phyloP scores from a whole-genome alignment of 2,329 filamentous ascomycete genomes.

The Phaeosphaeriaceae sp. region DNA sequence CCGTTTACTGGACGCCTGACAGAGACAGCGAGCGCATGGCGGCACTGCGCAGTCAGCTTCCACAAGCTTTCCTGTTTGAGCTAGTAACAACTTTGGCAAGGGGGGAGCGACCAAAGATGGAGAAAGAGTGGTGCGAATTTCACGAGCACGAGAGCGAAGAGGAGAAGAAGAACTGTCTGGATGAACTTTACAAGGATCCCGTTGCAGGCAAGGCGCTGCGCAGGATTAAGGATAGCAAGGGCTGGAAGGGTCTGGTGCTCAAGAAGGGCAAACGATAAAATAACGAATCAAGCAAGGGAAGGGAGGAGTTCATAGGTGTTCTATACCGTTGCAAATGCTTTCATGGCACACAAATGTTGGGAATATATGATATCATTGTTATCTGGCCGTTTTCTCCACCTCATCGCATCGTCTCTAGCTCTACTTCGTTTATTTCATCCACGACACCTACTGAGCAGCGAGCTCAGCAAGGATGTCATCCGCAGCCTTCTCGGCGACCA shows the following conservation, averaged over 20 bases:
- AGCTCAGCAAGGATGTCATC: slow-evolving; percentile 58
- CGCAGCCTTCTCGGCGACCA: slow-evolving; percentile 68
- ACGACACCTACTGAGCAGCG: not conserved
- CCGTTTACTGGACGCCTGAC: slow-evolving; percentile 46
- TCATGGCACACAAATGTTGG: not conserved
- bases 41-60: slow-evolving; percentile 40
- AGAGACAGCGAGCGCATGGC: slow-evolving; percentile 40
- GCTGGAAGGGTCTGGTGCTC: slow-evolving; percentile 45
- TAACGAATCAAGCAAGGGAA: not conserved
- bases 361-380: not conserved
- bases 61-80: slow-evolving; percentile 44
- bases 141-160: slow-evolving; percentile 45
- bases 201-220: slow-evolving; percentile 39
- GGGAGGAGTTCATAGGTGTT: slow-evolving; percentile 2
- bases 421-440: not conserved
- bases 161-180: slow-evolving; percentile 41
- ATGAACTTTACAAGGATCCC: slow-evolving; percentile 39
- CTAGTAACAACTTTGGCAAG: slow-evolving; percentile 41
- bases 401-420: not conserved
- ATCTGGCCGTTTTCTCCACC: not conserved
- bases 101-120: slow-evolving; percentile 43
- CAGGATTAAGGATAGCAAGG: slow-evolving; percentile 44
- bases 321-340: not conserved
- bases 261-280: slow-evolving; percentile 45
- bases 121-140: slow-evolving; percentile 48